Conservation (phyloP, 257 asterid species). For the Solanum infundibuliforme region DNA sequence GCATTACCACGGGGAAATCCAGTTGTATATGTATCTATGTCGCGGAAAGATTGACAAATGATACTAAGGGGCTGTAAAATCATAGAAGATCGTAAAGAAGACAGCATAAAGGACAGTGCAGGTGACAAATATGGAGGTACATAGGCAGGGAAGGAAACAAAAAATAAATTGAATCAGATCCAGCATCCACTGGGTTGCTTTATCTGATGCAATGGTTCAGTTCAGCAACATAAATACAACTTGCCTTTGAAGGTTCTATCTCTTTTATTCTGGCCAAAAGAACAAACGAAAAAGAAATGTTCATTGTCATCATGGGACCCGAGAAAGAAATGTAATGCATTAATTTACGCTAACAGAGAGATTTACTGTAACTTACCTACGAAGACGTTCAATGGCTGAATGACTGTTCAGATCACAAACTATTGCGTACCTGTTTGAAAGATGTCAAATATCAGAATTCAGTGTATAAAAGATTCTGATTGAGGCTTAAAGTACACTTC, state of each 20-base stretch:
- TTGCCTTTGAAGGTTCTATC: constrained; percentile 77
- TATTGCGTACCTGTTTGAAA: constrained; percentile 58
- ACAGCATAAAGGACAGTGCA: not conserved
- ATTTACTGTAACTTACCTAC: constrained; percentile 36
- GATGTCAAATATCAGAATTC: not conserved
- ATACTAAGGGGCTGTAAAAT: constrained; percentile 79
- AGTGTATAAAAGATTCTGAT: not conserved
- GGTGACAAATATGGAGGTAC: not conserved
- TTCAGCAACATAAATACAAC: constrained; percentile 7
- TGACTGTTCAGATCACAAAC: constrained; percentile 60
- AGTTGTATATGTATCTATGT: constrained; percentile 81
- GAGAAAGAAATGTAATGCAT: not conserved
- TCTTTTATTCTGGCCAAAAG: constrained; percentile 60
- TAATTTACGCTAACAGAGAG: not conserved
- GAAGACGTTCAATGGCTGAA: constrained; percentile 69
- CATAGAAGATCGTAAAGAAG: constrained; percentile 2
- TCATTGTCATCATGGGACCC: not conserved
- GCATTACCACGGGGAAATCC: constrained; percentile 82
- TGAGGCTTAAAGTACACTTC: not conserved
- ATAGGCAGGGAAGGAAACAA: not conserved
- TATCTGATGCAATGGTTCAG: not conserved
- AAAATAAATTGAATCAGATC: not conserved
- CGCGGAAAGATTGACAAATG: constrained; percentile 70
- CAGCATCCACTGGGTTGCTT: constrained; percentile 2
- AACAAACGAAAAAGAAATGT: constrained; percentile 13